These are phyloP conservation scores for Xylariales sp. DNA, from an alignment of 2,329 filamentous ascomycete genomes.

Conservation along the genomic window DNA sequence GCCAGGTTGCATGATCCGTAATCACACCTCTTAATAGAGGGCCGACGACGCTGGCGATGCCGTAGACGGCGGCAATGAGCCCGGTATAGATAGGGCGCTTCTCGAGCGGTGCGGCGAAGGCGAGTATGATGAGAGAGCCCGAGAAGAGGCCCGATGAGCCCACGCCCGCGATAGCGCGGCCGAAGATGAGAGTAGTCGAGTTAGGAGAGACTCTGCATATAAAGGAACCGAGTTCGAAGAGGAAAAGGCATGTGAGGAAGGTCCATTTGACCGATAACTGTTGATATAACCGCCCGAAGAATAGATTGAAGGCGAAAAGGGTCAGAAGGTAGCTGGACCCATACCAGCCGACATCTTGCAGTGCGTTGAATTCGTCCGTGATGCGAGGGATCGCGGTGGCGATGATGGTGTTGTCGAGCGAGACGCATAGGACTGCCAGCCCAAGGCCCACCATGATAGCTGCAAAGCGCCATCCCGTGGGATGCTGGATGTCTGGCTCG, in stretches of 20 bases:
- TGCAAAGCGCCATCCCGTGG: no score
- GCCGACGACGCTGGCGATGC: neutral
- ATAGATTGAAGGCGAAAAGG: conserved; percentile 42
- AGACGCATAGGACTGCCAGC: no score
- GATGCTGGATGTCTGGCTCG: no score
- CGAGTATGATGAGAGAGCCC: conserved; percentile 49
- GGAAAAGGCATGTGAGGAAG: no score
- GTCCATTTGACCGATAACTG: no score
- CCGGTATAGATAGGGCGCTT: neutral
- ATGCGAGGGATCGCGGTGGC: conserved; percentile 51
- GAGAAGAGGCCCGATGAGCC: conserved; percentile 53
- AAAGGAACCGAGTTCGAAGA: conserved; percentile 50
- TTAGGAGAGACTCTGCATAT: conserved; percentile 41
- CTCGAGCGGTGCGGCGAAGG: conserved; percentile 27
- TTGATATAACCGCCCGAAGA: no score
- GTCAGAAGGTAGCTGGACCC: conserved; percentile 52
- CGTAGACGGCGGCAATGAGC: neutral
- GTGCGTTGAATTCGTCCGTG: conserved; percentile 49
- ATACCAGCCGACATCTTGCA: conserved; percentile 58
- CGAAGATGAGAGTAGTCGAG: conserved; percentile 49
- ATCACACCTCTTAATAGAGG: conserved; percentile 41
- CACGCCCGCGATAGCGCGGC: conserved; percentile 53
- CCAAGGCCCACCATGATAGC: no score
- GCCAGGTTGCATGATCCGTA: conserved; percentile 48
- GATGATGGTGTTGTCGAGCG: conserved; percentile 42